These are phyloP conservation scores for Cryphonectria carpinicola DNA, from an alignment of 2,329 filamentous ascomycete species.

Conservation along the genomic window DNA sequence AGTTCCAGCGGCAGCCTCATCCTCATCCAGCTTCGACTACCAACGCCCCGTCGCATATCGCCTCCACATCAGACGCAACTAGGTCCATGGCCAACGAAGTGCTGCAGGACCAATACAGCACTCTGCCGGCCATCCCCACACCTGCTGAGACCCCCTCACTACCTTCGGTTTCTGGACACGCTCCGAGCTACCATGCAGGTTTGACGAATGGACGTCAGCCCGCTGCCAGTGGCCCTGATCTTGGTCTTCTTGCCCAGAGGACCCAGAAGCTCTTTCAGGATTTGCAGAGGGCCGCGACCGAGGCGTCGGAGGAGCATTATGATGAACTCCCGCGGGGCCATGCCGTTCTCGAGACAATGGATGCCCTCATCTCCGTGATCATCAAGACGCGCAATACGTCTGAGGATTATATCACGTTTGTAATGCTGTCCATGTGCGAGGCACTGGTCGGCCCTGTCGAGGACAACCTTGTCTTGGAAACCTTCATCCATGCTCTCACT, in stretches of 20 bases:
- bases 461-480: constrained; percentile 62
- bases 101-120: constrained; percentile 63
- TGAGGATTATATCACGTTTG: constrained; percentile 62
- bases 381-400: constrained; percentile 66
- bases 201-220: constrained; percentile 57
- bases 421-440: constrained; percentile 62
- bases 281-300: constrained; percentile 57
- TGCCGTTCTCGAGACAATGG: constrained; percentile 63
- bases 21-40: constrained; percentile 65
- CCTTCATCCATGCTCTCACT: constrained; percentile 64
- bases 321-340: constrained; percentile 57
- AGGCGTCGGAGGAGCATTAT: constrained; percentile 63
- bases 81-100: constrained; percentile 66
- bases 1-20: constrained; percentile 87
- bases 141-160: constrained; percentile 63
- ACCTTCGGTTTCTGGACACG: constrained; percentile 55
- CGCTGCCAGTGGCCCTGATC: constrained; percentile 47
- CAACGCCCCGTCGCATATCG: constrained; percentile 58
- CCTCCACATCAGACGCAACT: constrained; percentile 64
- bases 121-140: constrained; percentile 61
- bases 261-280: constrained; percentile 63
- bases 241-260: constrained; percentile 56
- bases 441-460: constrained; percentile 60
- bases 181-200: constrained; percentile 57
- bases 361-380: constrained; percentile 63